A percentile compares a stretch with the other conserved stretches of the same genome.
These are phyloP conservation scores for Sergeia podlipaevii DNA, from an alignment of 208 protist genomes.

Conservation along the genomic window DNA sequence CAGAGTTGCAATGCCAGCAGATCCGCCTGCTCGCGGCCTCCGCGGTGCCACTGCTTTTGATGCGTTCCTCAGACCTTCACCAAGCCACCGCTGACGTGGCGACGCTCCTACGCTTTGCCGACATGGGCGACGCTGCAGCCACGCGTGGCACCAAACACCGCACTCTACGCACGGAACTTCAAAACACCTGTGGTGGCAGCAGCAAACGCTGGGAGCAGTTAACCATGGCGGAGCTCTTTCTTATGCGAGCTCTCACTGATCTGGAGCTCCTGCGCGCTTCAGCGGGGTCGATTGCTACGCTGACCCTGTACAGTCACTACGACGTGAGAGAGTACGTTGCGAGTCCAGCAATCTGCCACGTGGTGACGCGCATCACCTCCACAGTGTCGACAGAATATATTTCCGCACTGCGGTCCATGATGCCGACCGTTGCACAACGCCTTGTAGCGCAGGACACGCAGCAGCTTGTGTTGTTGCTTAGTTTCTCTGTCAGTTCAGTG, in stretches of 20 bases:
- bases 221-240: conserved; percentile 58
- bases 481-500: conserved; percentile 69
- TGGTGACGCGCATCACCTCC: conserved; percentile 29
- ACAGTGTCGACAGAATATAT: conserved; percentile 58
- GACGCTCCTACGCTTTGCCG: conserved; percentile 40
- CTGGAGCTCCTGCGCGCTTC: conserved; percentile 75
- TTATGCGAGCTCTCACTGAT: conserved; percentile 54
- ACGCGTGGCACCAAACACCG: conserved; percentile 10
- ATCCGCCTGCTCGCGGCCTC: conserved; percentile 59
- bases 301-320: conserved; percentile 75
- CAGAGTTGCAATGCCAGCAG: conserved; percentile 28
- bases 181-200: conserved; percentile 16
- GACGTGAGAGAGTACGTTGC: conserved; percentile 83
- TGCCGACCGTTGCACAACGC: conserved; percentile 37
- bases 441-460: conserved; percentile 45
- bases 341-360: conserved; percentile 38
- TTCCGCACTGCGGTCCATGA: conserved; percentile 24
- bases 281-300: conserved; percentile 61
- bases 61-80: conserved; percentile 79
- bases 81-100: conserved; percentile 66
- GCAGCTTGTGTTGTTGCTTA: conserved; percentile 67
- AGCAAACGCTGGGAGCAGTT: conserved; percentile 29
- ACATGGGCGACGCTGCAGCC: conserved; percentile 10
- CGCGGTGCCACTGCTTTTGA: conserved; percentile 61
- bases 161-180: conserved; percentile 11